These are phyloP conservation scores for Lactarius indigo DNA, from an alignment of 768 basidiomycete species.

Conservation along the genomic window DNA sequence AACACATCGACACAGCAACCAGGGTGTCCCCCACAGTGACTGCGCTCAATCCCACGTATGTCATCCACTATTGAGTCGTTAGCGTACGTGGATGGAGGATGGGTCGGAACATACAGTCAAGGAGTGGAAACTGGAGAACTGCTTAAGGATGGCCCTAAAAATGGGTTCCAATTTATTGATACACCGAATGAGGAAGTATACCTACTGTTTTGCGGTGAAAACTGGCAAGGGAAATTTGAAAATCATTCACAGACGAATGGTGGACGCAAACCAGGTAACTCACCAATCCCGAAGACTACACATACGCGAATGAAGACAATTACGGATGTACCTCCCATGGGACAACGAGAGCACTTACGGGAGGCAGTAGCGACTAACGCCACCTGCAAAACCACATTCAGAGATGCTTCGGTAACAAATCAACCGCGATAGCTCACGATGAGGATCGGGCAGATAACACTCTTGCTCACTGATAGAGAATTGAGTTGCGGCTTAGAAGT, in stretches of 20 bases:
- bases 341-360: constrained; percentile 32
- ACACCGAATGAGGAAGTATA: constrained; percentile 6
- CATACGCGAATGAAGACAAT: background rate
- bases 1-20: constrained; percentile 47
- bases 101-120: constrained; percentile 31
- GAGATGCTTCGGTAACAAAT: background rate
- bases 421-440: background rate
- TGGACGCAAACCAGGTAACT: constrained; percentile 12
- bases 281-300: constrained; percentile 27
- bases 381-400: constrained; percentile 21
- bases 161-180: constrained; percentile 11
- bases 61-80: constrained; percentile 41
- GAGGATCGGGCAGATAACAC: background rate
- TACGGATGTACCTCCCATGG: background rate
- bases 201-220: constrained; percentile 46
- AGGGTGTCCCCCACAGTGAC: constrained; percentile 49
- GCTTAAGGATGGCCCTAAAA: constrained; percentile 31
- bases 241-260: background rate
- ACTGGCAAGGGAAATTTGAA: constrained; percentile 32
- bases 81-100: background rate
- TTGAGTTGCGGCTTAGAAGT: background rate
- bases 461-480: constrained; percentile 2
- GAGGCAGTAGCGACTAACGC: constrained; percentile 41
- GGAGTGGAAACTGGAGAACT: constrained; percentile 33
- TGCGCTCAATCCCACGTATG: constrained; percentile 42